Percentiles rank a stretch among this genome's conserved stretches.
Evolutionary conservation across 345 rosid species (phyloP).

Genomic region (Odontarrhena argentea): DNA sequence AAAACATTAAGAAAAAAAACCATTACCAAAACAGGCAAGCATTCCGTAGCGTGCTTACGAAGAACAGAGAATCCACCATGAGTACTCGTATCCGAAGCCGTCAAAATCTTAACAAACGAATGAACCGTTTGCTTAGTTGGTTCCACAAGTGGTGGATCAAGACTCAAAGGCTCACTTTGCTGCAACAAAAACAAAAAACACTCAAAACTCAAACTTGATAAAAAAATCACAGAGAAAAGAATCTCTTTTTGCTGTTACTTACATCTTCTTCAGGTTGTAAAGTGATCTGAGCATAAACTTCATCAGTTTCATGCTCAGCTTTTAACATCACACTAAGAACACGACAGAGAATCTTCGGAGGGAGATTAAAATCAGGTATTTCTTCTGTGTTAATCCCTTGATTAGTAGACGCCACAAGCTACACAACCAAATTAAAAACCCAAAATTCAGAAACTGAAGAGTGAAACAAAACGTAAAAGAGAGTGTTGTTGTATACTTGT

Average conservation of each 20-base stretch:
- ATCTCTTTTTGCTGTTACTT: not conserved
- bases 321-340: slow-evolving; percentile 59
- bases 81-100: slow-evolving; percentile 91
- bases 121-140: slow-evolving; percentile 52
- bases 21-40: slow-evolving; percentile 68
- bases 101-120: slow-evolving; percentile 79
- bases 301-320: slow-evolving; percentile 90
- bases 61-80: slow-evolving; percentile 95
- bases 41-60: slow-evolving; percentile 83
- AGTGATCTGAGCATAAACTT: slow-evolving; percentile 89
- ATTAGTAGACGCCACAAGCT: slow-evolving; percentile 89
- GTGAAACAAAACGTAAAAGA: not conserved
- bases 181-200: slow-evolving; percentile 22
- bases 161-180: slow-evolving; percentile 69
- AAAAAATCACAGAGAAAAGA: not conserved
- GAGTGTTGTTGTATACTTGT: slow-evolving; percentile 47
- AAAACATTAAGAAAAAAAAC: not conserved
- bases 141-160: slow-evolving; percentile 53
- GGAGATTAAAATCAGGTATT: slow-evolving; percentile 65
- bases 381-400: slow-evolving; percentile 62
- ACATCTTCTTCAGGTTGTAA: slow-evolving; percentile 73
- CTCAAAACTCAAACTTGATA: not conserved
- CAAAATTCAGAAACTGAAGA: slow-evolving; percentile 29
- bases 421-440: slow-evolving; percentile 31
- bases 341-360: slow-evolving; percentile 76